phyloP scores from a whole-genome alignment of 2,329 filamentous ascomycete genomes.

The Ophiocordyceps camponoti-leonardi region DNA sequence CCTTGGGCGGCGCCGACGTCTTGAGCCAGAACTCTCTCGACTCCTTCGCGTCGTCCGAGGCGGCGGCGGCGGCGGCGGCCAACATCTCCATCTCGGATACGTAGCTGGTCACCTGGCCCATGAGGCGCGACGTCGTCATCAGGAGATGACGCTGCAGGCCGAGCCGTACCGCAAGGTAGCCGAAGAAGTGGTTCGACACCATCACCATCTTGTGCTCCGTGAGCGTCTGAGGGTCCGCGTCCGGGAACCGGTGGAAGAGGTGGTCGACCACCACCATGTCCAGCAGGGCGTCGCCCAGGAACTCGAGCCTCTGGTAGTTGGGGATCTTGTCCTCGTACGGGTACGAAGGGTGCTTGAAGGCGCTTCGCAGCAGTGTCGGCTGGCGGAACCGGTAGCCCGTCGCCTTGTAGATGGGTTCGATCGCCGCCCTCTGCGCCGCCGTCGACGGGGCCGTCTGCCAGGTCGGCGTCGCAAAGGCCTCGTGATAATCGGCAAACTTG shows the following conservation, averaged over 20 bases:
- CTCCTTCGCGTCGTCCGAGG: no score
- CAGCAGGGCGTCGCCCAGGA: constrained; percentile 74
- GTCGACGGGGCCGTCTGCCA: constrained; percentile 51
- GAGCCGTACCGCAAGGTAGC: constrained; percentile 61
- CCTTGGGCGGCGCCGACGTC: constrained; percentile 49
- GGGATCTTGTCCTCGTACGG: constrained; percentile 60
- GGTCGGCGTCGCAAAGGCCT: constrained; percentile 46
- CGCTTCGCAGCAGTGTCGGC: constrained; percentile 62
- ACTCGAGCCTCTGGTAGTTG: constrained; percentile 81
- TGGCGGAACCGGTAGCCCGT: constrained; percentile 50
- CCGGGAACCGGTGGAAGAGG: constrained; percentile 59
- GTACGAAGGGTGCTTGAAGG: constrained; percentile 78
- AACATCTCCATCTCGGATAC: constrained; percentile 40
- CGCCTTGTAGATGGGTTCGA: constrained; percentile 40
- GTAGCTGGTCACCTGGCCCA: constrained; percentile 32
- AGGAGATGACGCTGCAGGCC: constrained; percentile 61
- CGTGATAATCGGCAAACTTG: constrained; percentile 56
- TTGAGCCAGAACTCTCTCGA: constrained; percentile 38
- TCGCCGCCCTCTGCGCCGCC: constrained; percentile 52
- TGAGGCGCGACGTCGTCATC: constrained; percentile 23
- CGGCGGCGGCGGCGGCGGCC: constrained; percentile 14
- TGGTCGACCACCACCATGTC: constrained; percentile 76
- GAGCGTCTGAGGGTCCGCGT: constrained; percentile 84
- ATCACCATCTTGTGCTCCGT: constrained; percentile 99
- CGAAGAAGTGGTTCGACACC: constrained; percentile 90